Base-by-base conservation (phyloP, 164 flowering plant species). In the Umbellularia californica region DNA sequence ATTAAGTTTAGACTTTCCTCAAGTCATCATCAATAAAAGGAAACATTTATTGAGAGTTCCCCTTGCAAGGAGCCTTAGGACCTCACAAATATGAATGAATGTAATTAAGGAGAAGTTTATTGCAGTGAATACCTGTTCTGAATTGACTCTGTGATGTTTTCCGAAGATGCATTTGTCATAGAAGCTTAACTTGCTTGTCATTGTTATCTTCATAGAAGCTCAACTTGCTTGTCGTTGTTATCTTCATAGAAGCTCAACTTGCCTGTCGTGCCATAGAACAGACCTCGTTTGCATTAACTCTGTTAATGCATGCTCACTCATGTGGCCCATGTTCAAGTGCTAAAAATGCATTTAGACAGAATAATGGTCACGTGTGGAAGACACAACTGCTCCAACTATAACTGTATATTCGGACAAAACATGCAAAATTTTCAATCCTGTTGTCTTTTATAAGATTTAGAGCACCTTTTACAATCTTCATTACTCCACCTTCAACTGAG, bases 141-240 rank as follows among this genome's bases (percentile, higher is more conserved):
- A 66, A 76, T 68, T 63, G 15, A 70, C 78, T 30, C 15, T 70
- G 5, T 58, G 11, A 24, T 76, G 33, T 47, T 82, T 79, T 14
- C 71, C 78, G 3, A 73, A n/a, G 1, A 77, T 58, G 70, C 76
- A 82, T 28, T 74, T 51, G 14, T 79, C 74, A 76, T 74, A 82
- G 17, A 77, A 77, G 6, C 72, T 69, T 2, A 79, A 5, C 15
- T 69, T 69, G 23, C 10, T 2, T 4, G n/a, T 19, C 2, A 0
- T 25, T 30, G 35, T 27, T 27, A 2, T 27, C 28, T 27, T 27
- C 28, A 27, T 27, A 27, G 28, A 27, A 27, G 28, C 72, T 69
- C 4, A 79, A 5, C 14, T 68, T 69, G 22, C 7, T 4, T 4
- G 20, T 4, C 22, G 0, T n/a, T 27, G 28, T 27, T 25, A 25